Percentiles rank a stretch among this genome's conserved stretches.
phyloP scores from a whole-genome alignment of 1,284 basidiomycete genomes.

The Sanghuangporus baumii region DNA sequence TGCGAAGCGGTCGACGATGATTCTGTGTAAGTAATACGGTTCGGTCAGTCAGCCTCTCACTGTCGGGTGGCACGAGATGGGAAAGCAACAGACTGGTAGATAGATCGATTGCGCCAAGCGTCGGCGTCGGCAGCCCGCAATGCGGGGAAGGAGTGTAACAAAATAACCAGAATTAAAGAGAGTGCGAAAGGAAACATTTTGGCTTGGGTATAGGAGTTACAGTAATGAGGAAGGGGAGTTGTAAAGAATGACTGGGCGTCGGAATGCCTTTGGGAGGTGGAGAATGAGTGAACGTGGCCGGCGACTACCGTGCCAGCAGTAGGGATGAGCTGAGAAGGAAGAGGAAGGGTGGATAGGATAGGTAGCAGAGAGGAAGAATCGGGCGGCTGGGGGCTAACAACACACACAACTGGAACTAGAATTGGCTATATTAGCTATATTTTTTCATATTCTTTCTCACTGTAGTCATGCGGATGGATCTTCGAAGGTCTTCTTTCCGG shows the following conservation, averaged over 20 bases:
- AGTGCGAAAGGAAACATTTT: background rate
- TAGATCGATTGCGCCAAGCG: slow-evolving; percentile 36
- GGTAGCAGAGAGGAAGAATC: background rate
- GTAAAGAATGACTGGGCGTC: slow-evolving; percentile 5
- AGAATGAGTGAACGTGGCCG: background rate
- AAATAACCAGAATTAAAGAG: slow-evolving; percentile 9
- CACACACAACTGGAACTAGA: background rate
- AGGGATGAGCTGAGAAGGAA: slow-evolving; percentile 19
- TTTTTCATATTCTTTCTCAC: background rate
- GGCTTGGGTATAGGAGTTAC: background rate
- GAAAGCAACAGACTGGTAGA: slow-evolving; percentile 32
- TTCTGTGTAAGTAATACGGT: slow-evolving; percentile 30
- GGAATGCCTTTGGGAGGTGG: background rate
- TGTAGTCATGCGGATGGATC: background rate
- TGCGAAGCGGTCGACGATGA: slow-evolving; percentile 75
- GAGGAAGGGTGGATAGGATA: background rate
- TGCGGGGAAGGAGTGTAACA: background rate
- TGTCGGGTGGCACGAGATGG: slow-evolving; percentile 1
- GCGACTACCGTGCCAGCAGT: slow-evolving; percentile 11
- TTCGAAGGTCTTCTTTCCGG: background rate
- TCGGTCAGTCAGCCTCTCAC: background rate
- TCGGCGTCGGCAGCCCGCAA: slow-evolving; percentile 32
- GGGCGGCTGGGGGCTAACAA: background rate
- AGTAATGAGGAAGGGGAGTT: slow-evolving; percentile 7
- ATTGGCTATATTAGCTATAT: background rate